phyloP scores from a whole-genome alignment of 352 stramenopile species.

The Phytopythium montanum region DNA sequence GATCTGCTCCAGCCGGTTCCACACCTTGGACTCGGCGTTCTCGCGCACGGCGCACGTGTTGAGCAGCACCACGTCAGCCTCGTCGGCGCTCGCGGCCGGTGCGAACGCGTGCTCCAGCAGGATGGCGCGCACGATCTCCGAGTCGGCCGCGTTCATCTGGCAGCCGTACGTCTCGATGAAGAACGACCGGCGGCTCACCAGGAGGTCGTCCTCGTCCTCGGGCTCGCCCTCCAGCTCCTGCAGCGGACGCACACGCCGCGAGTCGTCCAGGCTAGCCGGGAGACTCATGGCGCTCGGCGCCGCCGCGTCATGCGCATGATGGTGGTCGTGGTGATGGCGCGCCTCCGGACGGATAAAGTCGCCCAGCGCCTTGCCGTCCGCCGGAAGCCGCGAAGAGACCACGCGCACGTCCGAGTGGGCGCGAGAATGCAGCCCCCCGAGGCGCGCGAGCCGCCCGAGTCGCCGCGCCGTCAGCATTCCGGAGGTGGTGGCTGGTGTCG shows the following conservation, averaged over 20 bases:
- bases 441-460: background rate
- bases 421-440: constrained; percentile 26
- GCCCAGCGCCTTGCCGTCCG: constrained; percentile 44
- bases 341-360: constrained; percentile 69
- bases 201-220: constrained; percentile 6
- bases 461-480: constrained; percentile 3
- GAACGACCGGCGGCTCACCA: constrained; percentile 48
- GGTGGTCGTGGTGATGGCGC: constrained; percentile 12
- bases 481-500: background rate
- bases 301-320: constrained; percentile 15
- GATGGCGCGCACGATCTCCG: constrained; percentile 96
- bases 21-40: constrained; percentile 96
- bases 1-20: constrained; percentile 78
- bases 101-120: constrained; percentile 78
- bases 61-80: constrained; percentile 94
- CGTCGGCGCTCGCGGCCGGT: constrained; percentile 50
- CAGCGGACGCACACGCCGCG: constrained; percentile 35
- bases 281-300: constrained; percentile 81
- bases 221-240: constrained; percentile 44
- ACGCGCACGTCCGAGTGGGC: constrained; percentile 32
- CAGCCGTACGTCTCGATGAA: constrained; percentile 97
- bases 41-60: constrained; percentile 99
- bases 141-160: constrained; percentile 99
- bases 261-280: constrained; percentile 20
- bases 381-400: constrained; percentile 33